Evolutionary conservation across 306 rosid genomes (phyloP), one percentile per base, ranked within the genome.

Genomic region (Malus asiatica): DNA sequence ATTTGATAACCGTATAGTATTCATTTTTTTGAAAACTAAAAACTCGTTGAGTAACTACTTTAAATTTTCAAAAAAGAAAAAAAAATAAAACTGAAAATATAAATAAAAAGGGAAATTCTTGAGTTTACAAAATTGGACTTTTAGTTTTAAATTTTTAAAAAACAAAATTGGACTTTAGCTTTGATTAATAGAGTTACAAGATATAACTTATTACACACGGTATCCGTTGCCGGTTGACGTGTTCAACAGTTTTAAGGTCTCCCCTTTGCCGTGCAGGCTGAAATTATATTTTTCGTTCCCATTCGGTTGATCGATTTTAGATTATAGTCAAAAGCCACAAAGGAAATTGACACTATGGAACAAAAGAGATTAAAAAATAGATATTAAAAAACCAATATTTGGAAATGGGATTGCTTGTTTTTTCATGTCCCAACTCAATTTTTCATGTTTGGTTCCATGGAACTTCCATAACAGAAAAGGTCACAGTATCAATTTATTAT

Each of bases 401-500:
- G 12, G 29, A 62, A 73, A 25, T 30, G 19, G 60, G 15, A 22
- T 61, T 63, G 12, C 69, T 74, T 22, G 42, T 6, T 55, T 55
- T 53, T 78, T 60, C 65, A 20, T 33, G 25, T 53, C 53, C 53
- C 11, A 9, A 55, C 11, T 14, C 27, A 12, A 59, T 23, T 8
- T 18, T 64, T 66, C 14, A 29, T 4, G 57, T 12, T 76, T 76
- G 80, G 61, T 68, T 22, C 61, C 59, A 77, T 58, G 35, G 69
- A 77, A 77, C 62, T 68, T 77, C 75, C 80, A 58, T 42, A 19
- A 4, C 75, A 77, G 75, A 68, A 77, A 77, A 27, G 75, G 74
- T 45, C 80, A 68, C 25, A 44, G 4, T 18, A 42, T 22, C 72
- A 64, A 46, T 48, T 45, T 62, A 62, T 1, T 48, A 64, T 32